These are phyloP conservation scores for Aleurites moluccanus DNA, from an alignment of 441 rosid genomes.

Conservation along the genomic window DNA sequence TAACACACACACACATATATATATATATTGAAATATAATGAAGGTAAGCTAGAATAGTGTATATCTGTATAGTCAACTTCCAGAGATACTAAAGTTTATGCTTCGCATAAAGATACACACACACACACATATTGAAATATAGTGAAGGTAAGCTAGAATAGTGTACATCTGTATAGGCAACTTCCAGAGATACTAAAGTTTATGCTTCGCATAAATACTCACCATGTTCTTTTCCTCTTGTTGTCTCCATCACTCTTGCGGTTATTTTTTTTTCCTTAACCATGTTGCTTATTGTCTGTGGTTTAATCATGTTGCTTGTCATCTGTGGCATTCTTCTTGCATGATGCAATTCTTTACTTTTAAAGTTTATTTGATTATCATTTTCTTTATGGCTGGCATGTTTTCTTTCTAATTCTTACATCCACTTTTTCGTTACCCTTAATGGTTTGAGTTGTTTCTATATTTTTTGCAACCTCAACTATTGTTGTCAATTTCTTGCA, in stretches of 20 bases:
- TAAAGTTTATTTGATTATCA: background rate
- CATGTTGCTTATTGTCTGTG: background rate
- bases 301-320: background rate
- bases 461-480: background rate
- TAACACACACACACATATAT: too few species aligned
- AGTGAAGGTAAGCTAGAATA: background rate
- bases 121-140: too few species aligned
- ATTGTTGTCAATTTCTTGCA: background rate
- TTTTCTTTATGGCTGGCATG: constrained; percentile 1
- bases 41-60: too few species aligned
- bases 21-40: too few species aligned
- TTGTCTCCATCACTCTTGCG: too few species aligned
- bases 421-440: background rate
- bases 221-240: background rate
- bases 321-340: background rate
- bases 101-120: too few species aligned
- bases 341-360: background rate
- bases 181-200: background rate
- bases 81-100: too few species aligned
- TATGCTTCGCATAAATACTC: background rate
- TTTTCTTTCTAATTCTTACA: background rate
- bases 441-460: background rate
- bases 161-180: background rate
- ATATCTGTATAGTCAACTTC: too few species aligned
- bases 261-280: constrained; percentile 4